Base-by-base conservation (phyloP, 2,329 filamentous ascomycete species). In the Cladophialophora immunda region DNA sequence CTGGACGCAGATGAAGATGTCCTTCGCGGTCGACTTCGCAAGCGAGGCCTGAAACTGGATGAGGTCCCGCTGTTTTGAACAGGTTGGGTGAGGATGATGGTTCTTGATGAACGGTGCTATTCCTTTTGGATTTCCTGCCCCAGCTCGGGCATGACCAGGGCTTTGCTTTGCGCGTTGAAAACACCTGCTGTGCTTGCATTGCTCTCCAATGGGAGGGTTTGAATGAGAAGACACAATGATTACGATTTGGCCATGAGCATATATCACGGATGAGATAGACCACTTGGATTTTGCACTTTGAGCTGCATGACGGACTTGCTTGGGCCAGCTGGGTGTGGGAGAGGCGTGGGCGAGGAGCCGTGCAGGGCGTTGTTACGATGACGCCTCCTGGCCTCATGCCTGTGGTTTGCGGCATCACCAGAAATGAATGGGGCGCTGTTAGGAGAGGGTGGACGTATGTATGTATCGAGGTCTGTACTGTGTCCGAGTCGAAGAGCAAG, bases 181-280 rank as follows among this genome's bases (percentile, higher is more conserved):
- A 8, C 19, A 11, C 25, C 3, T 25, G 45, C 3, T 22, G 19
- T 50, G 19, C 19, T 25, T 25, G n/a, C 19, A 50, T 50, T 7
- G n/a, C 15, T 25, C n/a, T 45, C 45, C 52, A 32, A n/a, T n/a
- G 52, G 29, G 22, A 30, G 29, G 22, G 7, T 17, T n/a, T 55
- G 27, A 8, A 55, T 55, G 30, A 55, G 52, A n/a, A 55, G 52
- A 32, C 32, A 55, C 5, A 55, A 53, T n/a, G 30, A 55, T 22
- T 30, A 55, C 52, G 30, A 55, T 50, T 50, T 50, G 19, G 9
- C 45, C 13, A 50, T 50, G 45, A 50, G 45, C n/a, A 50, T 50
- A 50, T 50, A 50, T 25, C 19, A 25, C 13, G 22, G 45, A 50
- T 1, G 22, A 50, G 45, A 50, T 50, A 50, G 22, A 50, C 19